Evolutionary conservation across 257 asterid genomes (phyloP), one percentile per base, ranked within the genome.

Genomic region (Gentiana dahurica): DNA sequence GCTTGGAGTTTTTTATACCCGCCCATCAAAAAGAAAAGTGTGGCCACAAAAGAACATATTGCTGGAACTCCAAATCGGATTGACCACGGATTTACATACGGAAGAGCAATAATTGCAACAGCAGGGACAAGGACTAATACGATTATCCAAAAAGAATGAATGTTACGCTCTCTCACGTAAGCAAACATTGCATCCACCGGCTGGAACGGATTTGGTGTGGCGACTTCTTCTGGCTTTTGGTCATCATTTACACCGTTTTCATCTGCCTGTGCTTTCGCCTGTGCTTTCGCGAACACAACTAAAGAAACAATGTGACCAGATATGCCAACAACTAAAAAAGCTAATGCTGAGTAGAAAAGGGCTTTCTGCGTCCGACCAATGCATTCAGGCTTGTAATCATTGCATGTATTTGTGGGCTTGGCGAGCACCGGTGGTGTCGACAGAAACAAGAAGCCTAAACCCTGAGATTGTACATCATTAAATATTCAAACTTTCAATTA

Each of bases 41-140:
- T 67, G 11, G 83, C 84, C 47, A 69, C 39, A 2, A 54, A 63
- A 9, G 74, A 65, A 66, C 74, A 76, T 5, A 70, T 67, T 43
- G 82, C 89, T 0, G 89, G 82, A 6, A 81, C 67, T 32, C 82
- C 86, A 53, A 84, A 81, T 3, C 75, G 74, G 43, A 68, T 43
- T 4, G 58, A 45, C 89, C 94, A 84, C 1, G 72, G 86, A 4
- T 71, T 76, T 59, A 84, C 62, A 58, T 78, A 78, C 1, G 88
- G 87, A 2, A 80, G 77, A 36, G 74, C 78, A 56, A 77, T 54
- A n/a, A 68, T 65, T 61, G 71, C 88, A 35, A 66, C 9, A 44
- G 71, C 32, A 4, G 81, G 60, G 24, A 67, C 9, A 32, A 73
- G 35, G 6, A 48, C 64, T 32, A 69, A 39, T 3, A 65, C 0